Percentiles rank a stretch among this genome's conserved stretches.
Conservation (phyloP, 2,329 filamentous ascomycete genomes). For the Diaporthe sp. region DNA sequence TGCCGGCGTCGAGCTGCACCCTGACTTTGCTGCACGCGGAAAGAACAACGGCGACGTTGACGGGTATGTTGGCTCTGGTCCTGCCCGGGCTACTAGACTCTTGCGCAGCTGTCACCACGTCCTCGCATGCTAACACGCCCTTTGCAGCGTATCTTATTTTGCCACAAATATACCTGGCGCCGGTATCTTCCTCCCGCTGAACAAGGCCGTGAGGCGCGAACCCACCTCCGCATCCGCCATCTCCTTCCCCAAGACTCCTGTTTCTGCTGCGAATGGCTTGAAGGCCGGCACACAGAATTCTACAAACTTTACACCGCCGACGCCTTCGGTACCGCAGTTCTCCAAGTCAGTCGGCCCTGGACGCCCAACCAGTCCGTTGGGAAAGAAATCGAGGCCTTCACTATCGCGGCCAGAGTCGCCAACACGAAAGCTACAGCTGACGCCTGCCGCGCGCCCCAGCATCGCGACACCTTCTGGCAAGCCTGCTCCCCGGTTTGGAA, state of each 20-base stretch:
- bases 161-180: slow-evolving; percentile 81
- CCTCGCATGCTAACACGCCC: slow-evolving; percentile 45
- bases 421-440: slow-evolving; percentile 76
- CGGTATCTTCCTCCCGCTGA: slow-evolving; percentile 92
- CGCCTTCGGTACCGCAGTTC: slow-evolving; percentile 80
- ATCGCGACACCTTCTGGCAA: slow-evolving; percentile 67
- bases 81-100: background rate
- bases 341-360: slow-evolving; percentile 88
- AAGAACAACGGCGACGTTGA: slow-evolving; percentile 98
- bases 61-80: slow-evolving; percentile 70
- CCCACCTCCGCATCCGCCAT: slow-evolving; percentile 65
- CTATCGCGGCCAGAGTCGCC: slow-evolving; percentile 92
- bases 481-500: slow-evolving; percentile 71
- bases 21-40: slow-evolving; percentile 83
- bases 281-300: slow-evolving; percentile 69
- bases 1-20: slow-evolving; percentile 89
- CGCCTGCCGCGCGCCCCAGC: slow-evolving; percentile 69
- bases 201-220: slow-evolving; percentile 80
- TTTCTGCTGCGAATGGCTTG: slow-evolving; percentile 70
- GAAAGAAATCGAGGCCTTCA: slow-evolving; percentile 81
- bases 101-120: background rate
- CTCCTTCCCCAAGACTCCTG: slow-evolving; percentile 76
- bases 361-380: slow-evolving; percentile 77
- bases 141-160: slow-evolving; percentile 80
- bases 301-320: slow-evolving; percentile 74